Evolutionary conservation across 345 rosid genomes (phyloP).

Genomic region (Rhizophora apiculata): DNA sequence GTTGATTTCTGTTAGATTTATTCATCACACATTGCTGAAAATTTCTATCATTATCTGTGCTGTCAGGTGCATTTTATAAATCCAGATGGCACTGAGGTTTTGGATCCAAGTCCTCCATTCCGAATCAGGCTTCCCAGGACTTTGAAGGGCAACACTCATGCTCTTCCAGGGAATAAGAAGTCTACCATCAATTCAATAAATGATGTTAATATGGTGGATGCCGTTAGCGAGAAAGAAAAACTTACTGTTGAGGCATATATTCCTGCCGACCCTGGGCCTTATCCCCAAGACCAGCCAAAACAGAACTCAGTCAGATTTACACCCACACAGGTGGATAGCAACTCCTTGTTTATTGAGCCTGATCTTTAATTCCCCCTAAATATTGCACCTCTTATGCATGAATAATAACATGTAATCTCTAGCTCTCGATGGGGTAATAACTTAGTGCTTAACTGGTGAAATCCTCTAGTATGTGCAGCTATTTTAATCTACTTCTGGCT

Average conservation of each 20-base stretch:
- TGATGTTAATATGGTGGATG: constrained; percentile 52
- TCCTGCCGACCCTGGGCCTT: constrained; percentile 96
- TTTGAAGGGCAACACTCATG: constrained; percentile 56
- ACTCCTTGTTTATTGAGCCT: constrained; percentile 2
- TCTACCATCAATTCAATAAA: constrained; percentile 35
- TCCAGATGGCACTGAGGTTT: constrained; percentile 60
- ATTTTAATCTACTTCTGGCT: too few species aligned
- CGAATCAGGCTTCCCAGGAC: constrained; percentile 72
- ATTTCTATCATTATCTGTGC: too few species aligned
- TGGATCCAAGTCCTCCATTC: constrained; percentile 77
- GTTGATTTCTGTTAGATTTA: neutral
- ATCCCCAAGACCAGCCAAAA: constrained; percentile 98
- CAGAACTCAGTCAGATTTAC: constrained; percentile 92
- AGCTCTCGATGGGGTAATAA: too few species aligned
- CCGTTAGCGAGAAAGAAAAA: constrained; percentile 50
- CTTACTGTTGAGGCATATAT: constrained; percentile 87
- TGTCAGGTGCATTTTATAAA: constrained; percentile 62
- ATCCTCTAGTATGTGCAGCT: too few species aligned
- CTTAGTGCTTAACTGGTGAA: too few species aligned
- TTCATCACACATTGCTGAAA: too few species aligned
- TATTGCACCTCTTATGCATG: neutral
- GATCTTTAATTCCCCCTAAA: neutral
- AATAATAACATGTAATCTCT: neutral
- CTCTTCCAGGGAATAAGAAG: constrained; percentile 79
- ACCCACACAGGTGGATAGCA: constrained; percentile 68